Evolutionary conservation across 225 moss, liverwort and hornwort species (phyloP), one percentile per base, ranked within the genome.

Genomic region (Rhytidiadelphus loreus): DNA sequence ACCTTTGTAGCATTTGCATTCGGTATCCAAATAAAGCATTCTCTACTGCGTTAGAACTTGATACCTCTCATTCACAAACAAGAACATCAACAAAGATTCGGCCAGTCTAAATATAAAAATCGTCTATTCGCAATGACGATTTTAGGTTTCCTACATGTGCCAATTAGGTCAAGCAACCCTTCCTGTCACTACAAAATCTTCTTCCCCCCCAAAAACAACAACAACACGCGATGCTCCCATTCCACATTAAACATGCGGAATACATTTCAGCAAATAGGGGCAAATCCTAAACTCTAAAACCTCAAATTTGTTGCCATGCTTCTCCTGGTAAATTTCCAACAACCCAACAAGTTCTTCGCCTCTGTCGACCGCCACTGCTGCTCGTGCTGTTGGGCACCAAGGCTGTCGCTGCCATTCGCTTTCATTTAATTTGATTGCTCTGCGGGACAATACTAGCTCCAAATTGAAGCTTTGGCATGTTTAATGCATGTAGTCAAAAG

Each of bases 61-160:
- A 46, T 9, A 7, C 19, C 57, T 79, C 58, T 58, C 41, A 56
- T 19, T 79, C 0, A 2, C 28, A n/a, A 80, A 80, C 13, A 80
- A 80, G 29, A 58, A 57, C 19, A 29, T 19, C 29, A 29, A 58
- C 8, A 41, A 56, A 28, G 39, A 58, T 41, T 58, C 0, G 3
- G 5, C 18, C 6, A 28, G 18, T 57, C 17, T 19, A 28, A 39
- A 7, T 8, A 16, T 79, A 18, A 18, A 24, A 39, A 57, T 35
- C 6, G 13, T 5, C 3, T 57, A 19, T 28, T 2, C 2, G 1
- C 12, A n/a, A 5, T 37, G 37, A 37, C 0, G 1, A 25, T 77
- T 77, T 37, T 4, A 55, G 24, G 35, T 77, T 32, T 32, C 12
- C 32, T 32, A 33, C 13, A 20, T 4, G 2, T 50, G 8, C 33